Evolutionary conservation across 2,329 filamentous ascomycete species (phyloP).

Genomic region (Botrytis deweyae): DNA sequence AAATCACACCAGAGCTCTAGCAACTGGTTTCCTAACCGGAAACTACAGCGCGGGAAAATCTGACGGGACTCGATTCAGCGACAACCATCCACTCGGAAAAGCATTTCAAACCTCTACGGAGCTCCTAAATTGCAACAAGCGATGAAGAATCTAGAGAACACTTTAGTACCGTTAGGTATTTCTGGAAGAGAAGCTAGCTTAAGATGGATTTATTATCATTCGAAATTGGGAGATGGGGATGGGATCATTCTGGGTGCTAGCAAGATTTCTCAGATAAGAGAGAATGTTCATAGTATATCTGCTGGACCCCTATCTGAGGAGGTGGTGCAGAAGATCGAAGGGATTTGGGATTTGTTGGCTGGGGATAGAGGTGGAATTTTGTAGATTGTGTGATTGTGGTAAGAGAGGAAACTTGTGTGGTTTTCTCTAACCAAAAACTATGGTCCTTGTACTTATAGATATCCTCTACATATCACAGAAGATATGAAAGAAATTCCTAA

Average conservation of each 20-base stretch:
- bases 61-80: background rate
- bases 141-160: background rate
- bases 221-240: background rate
- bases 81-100: background rate
- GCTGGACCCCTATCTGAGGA: background rate
- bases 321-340: background rate
- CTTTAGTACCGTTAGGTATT: background rate
- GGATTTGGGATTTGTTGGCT: background rate
- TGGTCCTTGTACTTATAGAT: background rate
- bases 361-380: background rate
- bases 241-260: background rate
- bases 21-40: background rate
- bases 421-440: background rate
- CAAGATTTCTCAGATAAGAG: background rate
- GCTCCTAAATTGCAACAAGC: background rate
- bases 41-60: background rate
- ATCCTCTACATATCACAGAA: background rate
- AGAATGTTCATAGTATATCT: background rate
- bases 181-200: conserved; percentile 1
- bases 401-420: background rate
- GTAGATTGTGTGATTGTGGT: background rate
- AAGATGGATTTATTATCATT: conserved; percentile 5
- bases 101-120: background rate
- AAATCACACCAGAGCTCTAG: background rate
- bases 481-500: accelerated